phyloP scores from a whole-genome alignment of 1,139 yeast species.

The Hemisphaericaspora lyxosophila region DNA sequence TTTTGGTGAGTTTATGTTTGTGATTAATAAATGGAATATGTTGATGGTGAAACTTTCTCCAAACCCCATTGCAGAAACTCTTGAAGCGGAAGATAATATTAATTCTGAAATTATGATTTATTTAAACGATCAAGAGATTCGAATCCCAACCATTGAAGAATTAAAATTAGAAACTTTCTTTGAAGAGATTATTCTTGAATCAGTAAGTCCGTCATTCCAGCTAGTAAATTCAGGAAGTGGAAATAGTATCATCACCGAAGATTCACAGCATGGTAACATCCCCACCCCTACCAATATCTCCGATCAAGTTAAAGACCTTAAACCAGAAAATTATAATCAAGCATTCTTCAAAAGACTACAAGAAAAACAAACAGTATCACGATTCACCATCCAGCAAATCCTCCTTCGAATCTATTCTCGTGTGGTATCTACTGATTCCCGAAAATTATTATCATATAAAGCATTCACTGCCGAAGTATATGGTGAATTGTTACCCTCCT shows the following conservation, averaged over 20 bases:
- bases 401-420: conserved; percentile 73
- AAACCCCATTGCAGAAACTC: conserved; percentile 14
- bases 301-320: conserved; percentile 7
- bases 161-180: conserved; percentile 26
- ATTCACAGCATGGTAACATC: conserved; percentile 4
- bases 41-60: conserved; percentile 42
- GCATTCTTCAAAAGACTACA: conserved; percentile 33
- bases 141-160: conserved; percentile 20
- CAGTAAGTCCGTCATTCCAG: conserved; percentile 14
- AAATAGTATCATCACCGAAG: neutral
- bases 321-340: conserved; percentile 22
- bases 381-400: conserved; percentile 63
- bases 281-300: conserved; percentile 12
- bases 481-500: conserved; percentile 84
- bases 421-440: conserved; percentile 73
- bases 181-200: conserved; percentile 22
- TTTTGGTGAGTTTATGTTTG: conserved; percentile 33
- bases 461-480: conserved; percentile 91
- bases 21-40: conserved; percentile 45
- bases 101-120: conserved; percentile 33
- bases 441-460: conserved; percentile 64
- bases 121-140: conserved; percentile 19
- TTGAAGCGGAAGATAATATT: conserved; percentile 23
- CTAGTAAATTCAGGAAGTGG: conserved; percentile 7
- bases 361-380: conserved; percentile 46